Evolutionary conservation across 164 flowering plant species (phyloP).

Genomic region (Vitis rotundifolia): DNA sequence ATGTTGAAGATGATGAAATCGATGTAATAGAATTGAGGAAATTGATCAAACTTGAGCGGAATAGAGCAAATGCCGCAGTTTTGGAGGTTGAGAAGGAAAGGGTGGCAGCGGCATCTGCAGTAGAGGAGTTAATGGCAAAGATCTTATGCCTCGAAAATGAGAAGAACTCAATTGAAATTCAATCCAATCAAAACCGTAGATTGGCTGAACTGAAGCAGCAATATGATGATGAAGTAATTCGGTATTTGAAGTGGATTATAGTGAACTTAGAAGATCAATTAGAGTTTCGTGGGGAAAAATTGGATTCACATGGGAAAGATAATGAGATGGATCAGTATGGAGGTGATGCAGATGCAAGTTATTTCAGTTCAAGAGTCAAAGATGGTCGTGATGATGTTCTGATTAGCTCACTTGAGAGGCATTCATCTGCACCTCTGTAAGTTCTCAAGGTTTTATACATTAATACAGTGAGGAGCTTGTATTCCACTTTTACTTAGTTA

Average conservation of each 20-base stretch:
- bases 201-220: slow-evolving; percentile 59
- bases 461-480: neutral
- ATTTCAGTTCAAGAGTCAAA: too few species aligned
- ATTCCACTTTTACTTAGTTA: neutral
- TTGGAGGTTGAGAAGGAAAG: slow-evolving; percentile 78
- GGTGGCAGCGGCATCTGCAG: slow-evolving; percentile 67
- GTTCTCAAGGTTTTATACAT: neutral
- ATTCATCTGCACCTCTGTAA: slow-evolving; percentile 3
- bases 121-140: slow-evolving; percentile 75
- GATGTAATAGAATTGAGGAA: slow-evolving; percentile 44
- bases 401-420: slow-evolving; percentile 15
- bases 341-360: slow-evolving; percentile 7
- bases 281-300: slow-evolving; percentile 32
- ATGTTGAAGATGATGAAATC: slow-evolving; percentile 35
- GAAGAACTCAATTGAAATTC: slow-evolving; percentile 51
- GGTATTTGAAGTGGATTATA: slow-evolving; percentile 45
- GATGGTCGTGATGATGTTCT: neutral
- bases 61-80: slow-evolving; percentile 33
- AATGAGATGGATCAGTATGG: slow-evolving; percentile 30
- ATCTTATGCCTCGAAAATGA: slow-evolving; percentile 67
- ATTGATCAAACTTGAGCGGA: slow-evolving; percentile 46
- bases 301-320: slow-evolving; percentile 18
- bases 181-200: slow-evolving; percentile 45
- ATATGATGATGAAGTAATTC: slow-evolving; percentile 53
- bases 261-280: slow-evolving; percentile 41